Evolutionary conservation across 2,329 filamentous ascomycete species (phyloP).

Genomic region (Xylaria digitata): DNA sequence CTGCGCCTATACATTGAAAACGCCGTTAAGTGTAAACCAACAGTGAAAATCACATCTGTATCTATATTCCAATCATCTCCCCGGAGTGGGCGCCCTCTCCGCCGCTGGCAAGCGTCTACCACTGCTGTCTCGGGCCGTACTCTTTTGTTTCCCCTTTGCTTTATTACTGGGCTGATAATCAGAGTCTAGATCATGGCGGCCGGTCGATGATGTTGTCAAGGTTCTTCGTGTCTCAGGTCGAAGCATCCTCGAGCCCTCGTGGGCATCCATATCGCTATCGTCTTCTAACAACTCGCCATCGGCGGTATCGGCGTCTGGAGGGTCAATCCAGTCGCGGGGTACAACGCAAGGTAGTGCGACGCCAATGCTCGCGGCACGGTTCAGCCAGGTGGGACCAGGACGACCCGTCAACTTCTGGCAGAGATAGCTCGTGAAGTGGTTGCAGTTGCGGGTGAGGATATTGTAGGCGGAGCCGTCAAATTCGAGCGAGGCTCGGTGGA

Average conservation of each 20-base stretch:
- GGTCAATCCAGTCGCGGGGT: constrained; percentile 82
- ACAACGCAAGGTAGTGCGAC: constrained; percentile 85
- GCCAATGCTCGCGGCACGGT: constrained; percentile 85
- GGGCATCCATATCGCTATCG: constrained; percentile 48
- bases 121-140: constrained; percentile 59
- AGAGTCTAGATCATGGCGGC: constrained; percentile 37
- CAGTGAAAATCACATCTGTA: constrained; percentile 46
- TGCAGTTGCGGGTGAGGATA: constrained; percentile 85
- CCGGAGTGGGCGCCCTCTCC: constrained; percentile 60
- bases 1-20: constrained; percentile 32
- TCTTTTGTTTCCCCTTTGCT: constrained; percentile 57
- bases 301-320: constrained; percentile 78
- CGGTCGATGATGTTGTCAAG: constrained; percentile 43
- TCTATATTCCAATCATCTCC: constrained; percentile 49
- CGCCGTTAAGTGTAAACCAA: constrained; percentile 40
- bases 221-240: constrained; percentile 49
- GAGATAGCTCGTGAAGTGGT: constrained; percentile 85
- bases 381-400: constrained; percentile 79
- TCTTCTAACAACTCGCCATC: constrained; percentile 76
- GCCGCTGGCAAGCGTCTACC: constrained; percentile 64
- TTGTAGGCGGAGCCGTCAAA: constrained; percentile 84
- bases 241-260: constrained; percentile 63
- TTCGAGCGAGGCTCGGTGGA: constrained; percentile 74
- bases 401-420: constrained; percentile 78
- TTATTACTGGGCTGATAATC: constrained; percentile 40